A percentile compares a stretch with the other conserved stretches of the same genome.
phyloP scores from a whole-genome alignment of 1,284 basidiomycete species.

The Pseudozyma sp. region DNA sequence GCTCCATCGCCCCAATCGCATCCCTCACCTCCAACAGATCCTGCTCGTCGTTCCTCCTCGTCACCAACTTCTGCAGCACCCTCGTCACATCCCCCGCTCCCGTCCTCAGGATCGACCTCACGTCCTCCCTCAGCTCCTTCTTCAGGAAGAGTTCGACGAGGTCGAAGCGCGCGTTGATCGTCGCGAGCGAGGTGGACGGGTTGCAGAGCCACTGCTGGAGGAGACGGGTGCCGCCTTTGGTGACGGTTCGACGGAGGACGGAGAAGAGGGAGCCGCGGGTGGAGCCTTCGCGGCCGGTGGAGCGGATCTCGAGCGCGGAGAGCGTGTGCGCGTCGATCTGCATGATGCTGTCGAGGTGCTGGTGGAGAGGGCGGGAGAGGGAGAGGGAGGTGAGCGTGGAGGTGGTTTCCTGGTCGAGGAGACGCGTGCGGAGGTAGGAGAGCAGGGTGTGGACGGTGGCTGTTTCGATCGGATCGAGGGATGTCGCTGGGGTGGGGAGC shows the following conservation, averaged over 20 bases:
- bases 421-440: constrained; percentile 58
- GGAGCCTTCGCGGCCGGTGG: constrained; percentile 47
- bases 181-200: constrained; percentile 51
- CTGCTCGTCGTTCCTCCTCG: constrained; percentile 61
- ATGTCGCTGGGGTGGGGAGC: neutral
- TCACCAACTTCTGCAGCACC: constrained; percentile 59
- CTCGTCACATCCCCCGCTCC: constrained; percentile 61
- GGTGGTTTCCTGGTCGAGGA: constrained; percentile 43
- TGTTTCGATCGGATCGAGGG: constrained; percentile 32
- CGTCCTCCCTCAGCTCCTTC: constrained; percentile 53
- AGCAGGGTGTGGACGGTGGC: constrained; percentile 53
- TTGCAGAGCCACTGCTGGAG: constrained; percentile 62
- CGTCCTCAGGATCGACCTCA: constrained; percentile 37
- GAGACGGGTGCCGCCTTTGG: constrained; percentile 61
- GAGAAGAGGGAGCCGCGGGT: constrained; percentile 58
- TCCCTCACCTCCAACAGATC: constrained; percentile 65
- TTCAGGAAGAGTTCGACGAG: constrained; percentile 56
- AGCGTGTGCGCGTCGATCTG: constrained; percentile 66
- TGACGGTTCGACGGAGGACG: constrained; percentile 62
- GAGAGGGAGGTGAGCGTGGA: constrained; percentile 20
- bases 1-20: constrained; percentile 47
- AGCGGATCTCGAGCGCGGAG: constrained; percentile 59
- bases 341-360: constrained; percentile 44
- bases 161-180: constrained; percentile 54
- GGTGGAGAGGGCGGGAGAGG: constrained; percentile 13